A percentile compares a stretch with the other conserved stretches of the same genome.
Conservation (phyloP, 2,329 filamentous ascomycete species). For the Nigrograna mackinnonii region DNA sequence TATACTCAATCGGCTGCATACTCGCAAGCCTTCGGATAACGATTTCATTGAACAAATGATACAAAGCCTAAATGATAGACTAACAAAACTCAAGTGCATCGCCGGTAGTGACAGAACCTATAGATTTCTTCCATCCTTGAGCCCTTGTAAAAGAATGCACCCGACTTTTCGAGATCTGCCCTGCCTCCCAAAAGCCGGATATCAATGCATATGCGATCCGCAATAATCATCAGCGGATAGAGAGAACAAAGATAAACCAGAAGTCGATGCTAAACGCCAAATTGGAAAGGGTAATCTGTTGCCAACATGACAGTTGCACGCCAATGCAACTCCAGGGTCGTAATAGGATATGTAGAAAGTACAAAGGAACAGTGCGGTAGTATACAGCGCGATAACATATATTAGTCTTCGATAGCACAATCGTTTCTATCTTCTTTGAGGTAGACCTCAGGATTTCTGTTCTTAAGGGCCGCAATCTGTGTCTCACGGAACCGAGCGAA, state of each 20-base stretch:
- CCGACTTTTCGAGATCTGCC: neutral
- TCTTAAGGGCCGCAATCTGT: constrained; percentile 43
- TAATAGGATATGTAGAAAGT: too few relatives aligned
- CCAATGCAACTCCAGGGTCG: too few relatives aligned
- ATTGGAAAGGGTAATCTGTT: neutral
- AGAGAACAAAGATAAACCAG: neutral
- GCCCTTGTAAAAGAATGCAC: too few relatives aligned
- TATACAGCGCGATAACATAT: neutral
- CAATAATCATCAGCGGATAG: neutral
- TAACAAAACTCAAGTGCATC: too few relatives aligned
- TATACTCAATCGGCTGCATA: too few relatives aligned
- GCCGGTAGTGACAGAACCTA: too few relatives aligned
- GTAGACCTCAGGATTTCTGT: constrained; percentile 28
- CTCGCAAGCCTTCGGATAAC: too few relatives aligned
- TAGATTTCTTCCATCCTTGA: too few relatives aligned
- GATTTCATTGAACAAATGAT: too few relatives aligned
- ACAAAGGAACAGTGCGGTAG: neutral
- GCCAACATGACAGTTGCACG: too few relatives aligned
- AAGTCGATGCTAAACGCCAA: constrained; percentile 1
- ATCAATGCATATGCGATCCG: neutral
- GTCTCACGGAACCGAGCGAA: constrained; percentile 36
- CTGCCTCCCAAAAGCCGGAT: neutral
- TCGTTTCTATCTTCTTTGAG: constrained; percentile 10
- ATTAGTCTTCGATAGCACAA: constrained; percentile 17
- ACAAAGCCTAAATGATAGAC: too few relatives aligned